Evolutionary conservation across 345 rosid genomes (phyloP).

Genomic region (Hypericum androsaemum): DNA sequence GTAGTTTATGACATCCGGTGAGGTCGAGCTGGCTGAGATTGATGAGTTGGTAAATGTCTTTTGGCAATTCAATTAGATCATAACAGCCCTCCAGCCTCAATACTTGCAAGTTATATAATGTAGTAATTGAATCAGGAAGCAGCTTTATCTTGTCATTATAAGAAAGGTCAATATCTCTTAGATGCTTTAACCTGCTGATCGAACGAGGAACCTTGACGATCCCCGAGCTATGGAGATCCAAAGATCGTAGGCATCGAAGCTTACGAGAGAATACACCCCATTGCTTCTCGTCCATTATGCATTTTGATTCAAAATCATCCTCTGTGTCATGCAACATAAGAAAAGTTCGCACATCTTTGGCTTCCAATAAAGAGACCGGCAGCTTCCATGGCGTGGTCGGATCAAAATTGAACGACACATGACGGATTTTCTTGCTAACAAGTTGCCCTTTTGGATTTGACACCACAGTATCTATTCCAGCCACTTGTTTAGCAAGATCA

Average conservation of each 20-base stretch:
- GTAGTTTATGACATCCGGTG: too few species aligned
- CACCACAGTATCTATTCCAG: not conserved
- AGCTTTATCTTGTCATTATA: not conserved
- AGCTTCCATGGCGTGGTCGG: too few species aligned
- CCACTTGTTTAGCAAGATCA: conserved; percentile 14
- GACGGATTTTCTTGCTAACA: not conserved
- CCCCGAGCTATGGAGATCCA: not conserved
- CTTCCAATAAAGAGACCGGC: too few species aligned
- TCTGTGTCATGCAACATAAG: too few species aligned
- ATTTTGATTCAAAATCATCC: too few species aligned
- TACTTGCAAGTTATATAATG: not conserved
- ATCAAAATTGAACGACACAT: not conserved
- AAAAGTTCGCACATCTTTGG: too few species aligned
- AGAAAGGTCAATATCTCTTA: not conserved
- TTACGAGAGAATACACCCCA: not conserved
- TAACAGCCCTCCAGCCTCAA: not conserved
- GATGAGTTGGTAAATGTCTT: too few species aligned
- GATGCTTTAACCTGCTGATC: not conserved
- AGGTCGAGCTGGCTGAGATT: too few species aligned
- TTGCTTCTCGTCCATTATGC: not conserved
- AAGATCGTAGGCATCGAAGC: not conserved
- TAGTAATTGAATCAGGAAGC: not conserved
- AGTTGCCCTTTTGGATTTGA: not conserved
- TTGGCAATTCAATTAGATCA: not conserved
- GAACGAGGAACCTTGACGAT: not conserved